A percentile compares a stretch with the other conserved stretches of the same genome.
phyloP scores from a whole-genome alignment of 2,329 filamentous ascomycete species.

The Aspergillus proliferans region DNA sequence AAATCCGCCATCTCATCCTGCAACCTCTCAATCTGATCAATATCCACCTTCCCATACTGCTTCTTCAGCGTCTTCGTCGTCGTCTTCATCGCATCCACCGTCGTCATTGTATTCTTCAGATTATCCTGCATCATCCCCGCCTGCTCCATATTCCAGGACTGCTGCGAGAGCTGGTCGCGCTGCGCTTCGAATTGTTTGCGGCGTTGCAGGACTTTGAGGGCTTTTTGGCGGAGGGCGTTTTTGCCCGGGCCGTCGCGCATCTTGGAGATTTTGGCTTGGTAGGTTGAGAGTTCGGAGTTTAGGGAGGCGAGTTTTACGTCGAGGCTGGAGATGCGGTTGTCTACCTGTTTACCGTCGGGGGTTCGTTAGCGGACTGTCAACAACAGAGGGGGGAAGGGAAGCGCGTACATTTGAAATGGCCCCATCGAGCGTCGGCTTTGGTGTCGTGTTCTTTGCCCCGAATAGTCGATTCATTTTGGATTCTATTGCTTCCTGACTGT shows the following conservation, averaged over 20 bases:
- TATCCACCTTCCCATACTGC: conserved; percentile 95
- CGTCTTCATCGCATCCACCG: conserved; percentile 93
- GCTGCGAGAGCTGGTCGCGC: conserved; percentile 85
- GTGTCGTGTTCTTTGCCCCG: conserved; percentile 75
- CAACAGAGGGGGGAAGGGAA: conserved; percentile 4
- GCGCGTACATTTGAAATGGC: conserved; percentile 70
- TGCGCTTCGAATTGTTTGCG: conserved; percentile 92
- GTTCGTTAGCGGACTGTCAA: neutral
- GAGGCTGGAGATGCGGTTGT: conserved; percentile 74
- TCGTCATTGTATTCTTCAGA: conserved; percentile 96
- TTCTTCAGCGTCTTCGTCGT: conserved; percentile 88
- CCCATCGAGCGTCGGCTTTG: conserved; percentile 79
- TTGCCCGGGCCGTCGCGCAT: conserved; percentile 97
- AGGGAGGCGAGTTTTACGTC: conserved; percentile 92
- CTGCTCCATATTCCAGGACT: conserved; percentile 99
- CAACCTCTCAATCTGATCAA: conserved; percentile 94
- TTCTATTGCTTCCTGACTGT: neutral
- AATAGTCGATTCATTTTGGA: conserved; percentile 88
- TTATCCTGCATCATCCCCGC: conserved; percentile 98
- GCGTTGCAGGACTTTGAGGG: conserved; percentile 86
- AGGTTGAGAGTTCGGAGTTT: conserved; percentile 80
- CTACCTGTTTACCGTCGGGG: conserved; percentile 48
- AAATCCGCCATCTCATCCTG: conserved; percentile 99
- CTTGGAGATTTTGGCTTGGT: conserved; percentile 79
- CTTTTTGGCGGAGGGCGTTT: conserved; percentile 85